Percentiles rank a stretch among this genome's conserved stretches.
Conservation (phyloP, 306 rosid species). For the Pyrus bretschneideri region DNA sequence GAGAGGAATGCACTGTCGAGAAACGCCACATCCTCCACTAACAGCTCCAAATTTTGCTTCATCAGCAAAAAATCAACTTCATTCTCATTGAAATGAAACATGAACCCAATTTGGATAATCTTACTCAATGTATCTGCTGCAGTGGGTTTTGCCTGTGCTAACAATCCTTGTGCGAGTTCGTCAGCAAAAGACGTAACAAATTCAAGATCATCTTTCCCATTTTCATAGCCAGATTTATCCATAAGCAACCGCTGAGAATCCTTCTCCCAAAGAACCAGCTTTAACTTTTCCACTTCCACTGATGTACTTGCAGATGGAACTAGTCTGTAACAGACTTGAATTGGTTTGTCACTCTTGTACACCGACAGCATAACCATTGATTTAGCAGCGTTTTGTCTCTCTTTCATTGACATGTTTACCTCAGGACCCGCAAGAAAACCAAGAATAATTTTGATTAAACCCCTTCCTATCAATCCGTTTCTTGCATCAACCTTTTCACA, state of each 20-base stretch:
- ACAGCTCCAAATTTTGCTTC: conserved; percentile 1
- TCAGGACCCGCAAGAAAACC: conserved; percentile 10
- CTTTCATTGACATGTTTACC: background rate
- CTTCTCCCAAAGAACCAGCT: conserved; percentile 19
- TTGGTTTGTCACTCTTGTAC: conserved; percentile 5
- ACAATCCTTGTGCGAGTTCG: conserved; percentile 5
- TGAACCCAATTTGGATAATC: background rate
- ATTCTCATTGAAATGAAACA: background rate
- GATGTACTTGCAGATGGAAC: background rate
- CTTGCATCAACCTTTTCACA: background rate
- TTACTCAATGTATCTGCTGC: conserved; percentile 1
- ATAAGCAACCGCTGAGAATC: background rate
- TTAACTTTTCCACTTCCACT: conserved; percentile 1
- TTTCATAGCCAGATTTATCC: background rate
- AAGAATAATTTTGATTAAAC: conserved; percentile 8
- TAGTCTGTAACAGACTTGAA: background rate
- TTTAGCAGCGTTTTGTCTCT: conserved; percentile 6
- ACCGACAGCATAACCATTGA: background rate
- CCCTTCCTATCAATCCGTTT: conserved; percentile 1
- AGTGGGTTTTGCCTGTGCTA: background rate
- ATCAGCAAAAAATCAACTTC: conserved; percentile 14
- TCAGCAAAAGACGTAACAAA: conserved; percentile 19
- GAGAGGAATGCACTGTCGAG: background rate
- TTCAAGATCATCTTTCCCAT: background rate
- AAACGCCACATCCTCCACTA: background rate